Base-by-base conservation (phyloP, 306 rosid genomes). In the Cucumis cinereus region DNA sequence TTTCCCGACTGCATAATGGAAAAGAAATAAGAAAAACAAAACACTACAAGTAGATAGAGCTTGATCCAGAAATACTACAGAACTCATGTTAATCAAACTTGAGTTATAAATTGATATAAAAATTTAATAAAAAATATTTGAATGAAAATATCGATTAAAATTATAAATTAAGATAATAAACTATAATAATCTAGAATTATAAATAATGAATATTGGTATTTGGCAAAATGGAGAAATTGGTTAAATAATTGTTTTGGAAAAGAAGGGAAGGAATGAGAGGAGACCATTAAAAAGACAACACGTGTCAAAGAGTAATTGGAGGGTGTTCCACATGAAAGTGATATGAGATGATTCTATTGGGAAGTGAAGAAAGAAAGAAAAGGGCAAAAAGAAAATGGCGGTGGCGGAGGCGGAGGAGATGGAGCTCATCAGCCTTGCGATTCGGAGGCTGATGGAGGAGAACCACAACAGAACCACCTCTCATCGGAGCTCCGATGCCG, bases 391-490 rank as follows among this genome's bases (percentile, higher is more conserved):
- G 5, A 11, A 38, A 4, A 6, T 19, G 36, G 28, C 14, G 45
- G 15, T 24, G 47, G 70, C 35, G 24, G 73, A 16, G 73, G 52
- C 16, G 73, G 73, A 76, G 43, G 86, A 85, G 81, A 15, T 88
- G 62, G 85, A 89, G 76, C 87, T 85, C 35, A 75, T 89, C n/a
- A 86, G 81, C 78, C 80, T 64, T 50, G 92, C 91, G 7, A 85
- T 93, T 82, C 85, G 83, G 80, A 86, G 72, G 66, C 81, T 86
- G 19, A 50, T 83, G 19, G 83, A 85, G 49, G 85, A 89, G 78
- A 85, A 77, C 59, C 78, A 15, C 61, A 69, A 63, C 4, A 57
- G 67, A 58, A 36, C 76, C 47, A 36, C 78, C 23, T 33, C 69
- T 68, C 36, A 24, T 0, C 76, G 74, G 11, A 20, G 59, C 45